Evolutionary conservation across 2,329 filamentous ascomycete genomes (phyloP).

Genomic region (Claviceps humidiphila): DNA sequence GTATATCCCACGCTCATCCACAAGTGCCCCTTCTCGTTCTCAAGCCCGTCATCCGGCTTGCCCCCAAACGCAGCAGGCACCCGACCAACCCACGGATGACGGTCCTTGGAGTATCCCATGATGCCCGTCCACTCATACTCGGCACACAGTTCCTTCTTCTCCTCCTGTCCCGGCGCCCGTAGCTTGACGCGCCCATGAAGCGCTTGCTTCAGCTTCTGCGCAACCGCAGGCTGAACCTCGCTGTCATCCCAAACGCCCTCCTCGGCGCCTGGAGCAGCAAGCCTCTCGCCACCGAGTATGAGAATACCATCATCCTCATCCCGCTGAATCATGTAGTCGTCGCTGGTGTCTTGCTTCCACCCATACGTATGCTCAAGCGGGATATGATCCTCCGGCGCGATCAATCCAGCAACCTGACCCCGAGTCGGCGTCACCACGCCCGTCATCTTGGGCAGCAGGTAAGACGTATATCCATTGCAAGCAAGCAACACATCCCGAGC

Average conservation of each 20-base stretch:
- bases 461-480: slow-evolving; percentile 74
- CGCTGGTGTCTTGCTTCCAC: slow-evolving; percentile 36
- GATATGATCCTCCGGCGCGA: slow-evolving; percentile 33
- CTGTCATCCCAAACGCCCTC: slow-evolving; percentile 48
- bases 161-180: slow-evolving; percentile 16
- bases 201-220: slow-evolving; percentile 38
- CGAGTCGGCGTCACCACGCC: slow-evolving; percentile 65
- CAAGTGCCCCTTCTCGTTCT: slow-evolving; percentile 22
- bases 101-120: slow-evolving; percentile 62
- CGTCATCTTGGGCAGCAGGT: slow-evolving; percentile 54
- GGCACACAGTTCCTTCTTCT: slow-evolving; percentile 30
- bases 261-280: slow-evolving; percentile 31
- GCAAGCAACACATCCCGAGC: slow-evolving; percentile 58
- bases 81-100: slow-evolving; percentile 55
- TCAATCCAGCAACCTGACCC: slow-evolving; percentile 57
- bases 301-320: slow-evolving; percentile 40
- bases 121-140: slow-evolving; percentile 65
- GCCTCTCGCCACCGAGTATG: slow-evolving; percentile 59
- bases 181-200: slow-evolving; percentile 30
- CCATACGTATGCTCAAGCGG: slow-evolving; percentile 47
- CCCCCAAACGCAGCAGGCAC: slow-evolving; percentile 42
- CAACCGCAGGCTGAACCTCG: slow-evolving; percentile 40
- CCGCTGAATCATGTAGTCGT: slow-evolving; percentile 63
- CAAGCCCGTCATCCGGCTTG: slow-evolving; percentile 13
- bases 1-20: slow-evolving; percentile 56